Evolutionary conservation across 305 asterid species (phyloP), one percentile per base, ranked within the genome.

Genomic region (Solanum hybrid): DNA sequence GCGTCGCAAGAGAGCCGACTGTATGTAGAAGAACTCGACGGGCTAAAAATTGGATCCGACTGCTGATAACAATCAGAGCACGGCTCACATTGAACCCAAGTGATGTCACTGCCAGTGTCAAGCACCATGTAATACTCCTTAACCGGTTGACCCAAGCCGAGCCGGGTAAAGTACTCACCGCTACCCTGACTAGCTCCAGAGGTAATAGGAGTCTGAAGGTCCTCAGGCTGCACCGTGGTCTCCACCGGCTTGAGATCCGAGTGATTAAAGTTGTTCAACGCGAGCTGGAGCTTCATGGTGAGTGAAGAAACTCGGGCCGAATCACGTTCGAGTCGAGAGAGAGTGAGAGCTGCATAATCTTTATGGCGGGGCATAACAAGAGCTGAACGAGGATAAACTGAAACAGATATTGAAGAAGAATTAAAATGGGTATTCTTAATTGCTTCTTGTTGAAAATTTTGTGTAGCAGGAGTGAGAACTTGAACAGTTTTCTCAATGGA

Each of bases 51-150:
- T n/a, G 97, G 97, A 90, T 93, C 95, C 71, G 94, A 1, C 10
- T 96, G 98, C 2, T 73, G 75, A 93, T 95, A 95, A 89, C 99
- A 96, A 14, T 89, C 90, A 75, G 45, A 0, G 90, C 99, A 96
- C 2, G 99, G 98, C 11, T 90, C 81, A 88, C 97, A 95, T 56
- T 96, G 99, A 69, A 96, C 91, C 99, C 99, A 96, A 77, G 90
- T 94, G 77, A 96, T 86, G 78, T 95, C 99, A 9, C 98, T 96
- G 0, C 97, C 98, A 8, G 94, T 94, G 26, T 96, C 98, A 0
- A 95, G 88, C 1, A 92, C 92, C 92, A 96, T 84, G 89, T 76
- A 93, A 17, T 85, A 90, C 7, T 95, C 88, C 26, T 86, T 92
- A 11, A 40, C 94, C 76, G 98, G 99, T 24, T 76, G 93, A 2